Evolutionary conservation across 331 rosid species (phyloP).

Genomic region (Acacia concinna): DNA sequence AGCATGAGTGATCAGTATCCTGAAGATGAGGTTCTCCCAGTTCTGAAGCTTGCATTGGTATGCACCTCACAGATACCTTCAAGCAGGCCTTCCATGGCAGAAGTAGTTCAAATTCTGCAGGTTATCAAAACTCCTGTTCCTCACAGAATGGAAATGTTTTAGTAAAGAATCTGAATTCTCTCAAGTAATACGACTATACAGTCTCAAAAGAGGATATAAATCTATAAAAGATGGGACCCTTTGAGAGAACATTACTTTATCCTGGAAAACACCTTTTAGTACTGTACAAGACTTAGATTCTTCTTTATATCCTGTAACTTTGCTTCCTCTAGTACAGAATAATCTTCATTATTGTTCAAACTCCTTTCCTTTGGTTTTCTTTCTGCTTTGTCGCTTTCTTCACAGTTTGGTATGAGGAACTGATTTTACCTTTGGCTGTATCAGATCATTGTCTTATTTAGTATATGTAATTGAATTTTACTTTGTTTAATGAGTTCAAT

Average conservation of each 20-base stretch:
- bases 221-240: neutral
- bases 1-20: conserved; percentile 69
- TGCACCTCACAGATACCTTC: conserved; percentile 93
- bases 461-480: neutral
- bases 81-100: conserved; percentile 90
- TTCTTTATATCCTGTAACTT: neutral
- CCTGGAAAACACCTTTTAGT: neutral
- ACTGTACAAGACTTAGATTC: neutral
- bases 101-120: conserved; percentile 85
- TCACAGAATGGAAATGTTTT: conserved; percentile 58
- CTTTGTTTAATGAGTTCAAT: neutral
- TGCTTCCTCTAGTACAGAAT: conserved; percentile 25
- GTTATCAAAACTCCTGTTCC: conserved; percentile 84
- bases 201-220: neutral
- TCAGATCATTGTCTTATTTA: neutral
- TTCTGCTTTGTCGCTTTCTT: neutral
- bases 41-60: conserved; percentile 79
- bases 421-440: conserved; percentile 1
- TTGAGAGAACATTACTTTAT: neutral
- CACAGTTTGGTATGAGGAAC: conserved; percentile 4
- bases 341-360: conserved; percentile 8
- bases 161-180: neutral
- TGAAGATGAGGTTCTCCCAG: conserved; percentile 87
- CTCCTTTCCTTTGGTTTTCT: neutral
- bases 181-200: neutral